phyloP scores from a whole-genome alignment of 2,329 filamentous ascomycete genomes.

The Mycosphaerella sp. region DNA sequence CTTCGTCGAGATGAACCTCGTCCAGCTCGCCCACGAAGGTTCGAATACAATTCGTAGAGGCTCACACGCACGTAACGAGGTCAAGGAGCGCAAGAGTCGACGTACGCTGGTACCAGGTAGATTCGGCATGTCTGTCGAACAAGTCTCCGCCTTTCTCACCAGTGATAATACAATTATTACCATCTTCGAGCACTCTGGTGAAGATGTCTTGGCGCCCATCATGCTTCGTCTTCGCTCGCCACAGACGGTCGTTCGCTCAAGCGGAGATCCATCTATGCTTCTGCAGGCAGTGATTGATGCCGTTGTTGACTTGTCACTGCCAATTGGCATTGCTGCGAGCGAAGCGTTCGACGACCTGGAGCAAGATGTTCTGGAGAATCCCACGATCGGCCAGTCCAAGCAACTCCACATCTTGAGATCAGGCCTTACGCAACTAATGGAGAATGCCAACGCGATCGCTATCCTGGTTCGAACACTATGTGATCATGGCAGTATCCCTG shows the following conservation, averaged over 20 bases:
- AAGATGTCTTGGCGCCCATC: slow-evolving; percentile 77
- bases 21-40: slow-evolving; percentile 66
- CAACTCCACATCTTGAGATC: slow-evolving; percentile 63
- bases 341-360: slow-evolving; percentile 83
- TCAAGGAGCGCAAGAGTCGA: slow-evolving; percentile 10
- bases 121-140: slow-evolving; percentile 62
- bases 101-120: slow-evolving; percentile 17
- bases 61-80: slow-evolving; percentile 9
- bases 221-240: slow-evolving; percentile 64
- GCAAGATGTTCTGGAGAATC: slow-evolving; percentile 74
- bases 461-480: slow-evolving; percentile 75
- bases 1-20: slow-evolving; percentile 46
- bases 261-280: slow-evolving; percentile 81
- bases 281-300: slow-evolving; percentile 85
- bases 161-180: slow-evolving; percentile 83
- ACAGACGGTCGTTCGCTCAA: slow-evolving; percentile 76
- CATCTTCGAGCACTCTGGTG: slow-evolving; percentile 83
- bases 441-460: slow-evolving; percentile 73
- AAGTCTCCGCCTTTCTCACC: slow-evolving; percentile 83
- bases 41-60: slow-evolving; percentile 1
- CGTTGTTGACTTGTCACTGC: slow-evolving; percentile 83
- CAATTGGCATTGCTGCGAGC: slow-evolving; percentile 74
- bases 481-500: slow-evolving; percentile 60
- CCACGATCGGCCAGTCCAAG: slow-evolving; percentile 70
- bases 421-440: slow-evolving; percentile 73